Evolutionary conservation across 139 green algal species (phyloP), one percentile per base, ranked within the genome.

Genomic region (Chlorella sp.): DNA sequence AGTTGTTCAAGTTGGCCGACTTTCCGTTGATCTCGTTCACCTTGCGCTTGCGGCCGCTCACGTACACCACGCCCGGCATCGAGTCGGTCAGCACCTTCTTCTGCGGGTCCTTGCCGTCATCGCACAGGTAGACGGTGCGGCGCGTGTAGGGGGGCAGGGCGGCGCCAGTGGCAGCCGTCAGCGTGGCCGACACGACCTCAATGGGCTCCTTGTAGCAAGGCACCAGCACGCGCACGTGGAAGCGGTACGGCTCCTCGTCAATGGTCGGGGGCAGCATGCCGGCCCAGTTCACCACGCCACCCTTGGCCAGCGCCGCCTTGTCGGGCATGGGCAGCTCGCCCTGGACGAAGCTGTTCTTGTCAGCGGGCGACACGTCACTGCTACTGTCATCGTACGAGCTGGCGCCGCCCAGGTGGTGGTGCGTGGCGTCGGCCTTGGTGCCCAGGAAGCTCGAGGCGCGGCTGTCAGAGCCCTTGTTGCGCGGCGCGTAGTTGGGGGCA

Each of bases 1-100:
- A 64, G 64, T 89, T 87, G 79, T 93, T 93, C 61, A 95, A 80
- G 81, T 95, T 95, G 73, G 82, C 83, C 6, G 79, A 88, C 85
- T 95, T 95, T 63, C 90, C 90, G 35, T 95, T 95, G 76, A 93
- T 91, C 78, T 81, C 66, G 22, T 70, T 70, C 10, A 59, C 49
- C 22, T 49, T 72, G 30, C 86, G 85, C 31, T 85, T 87, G 72
- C 89, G 83, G 3, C 89, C 88, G 35, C 76, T 88, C 29, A 94
- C 80, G 67, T 94, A 94, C 55, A 64, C 27, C 14, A 64, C 55
- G 55, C 27, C 55, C 4, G 55, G 55, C 24, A 69, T 20, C 5
- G 32, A 27, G 35, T 71, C 72, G 50, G 71, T 51, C 29, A 71
- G 67, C 5, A 29, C 35, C 36, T 66, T 30, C 75, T 80, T 80